Evolutionary conservation across 116 monocot genomes (phyloP).

Genomic region (Dioscorea cayenensis): DNA sequence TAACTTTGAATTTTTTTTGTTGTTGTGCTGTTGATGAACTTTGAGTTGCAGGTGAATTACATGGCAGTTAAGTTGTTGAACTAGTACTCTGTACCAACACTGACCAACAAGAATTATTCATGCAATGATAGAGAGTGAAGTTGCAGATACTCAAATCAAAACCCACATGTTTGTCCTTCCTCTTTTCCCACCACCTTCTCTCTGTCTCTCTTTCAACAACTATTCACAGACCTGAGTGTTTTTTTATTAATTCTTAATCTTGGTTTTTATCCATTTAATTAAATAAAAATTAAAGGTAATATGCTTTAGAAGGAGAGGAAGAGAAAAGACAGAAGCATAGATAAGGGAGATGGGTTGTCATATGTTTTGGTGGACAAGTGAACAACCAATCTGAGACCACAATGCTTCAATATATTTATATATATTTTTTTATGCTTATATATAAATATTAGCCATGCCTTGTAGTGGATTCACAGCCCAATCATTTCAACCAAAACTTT

Average conservation of each 20-base stretch:
- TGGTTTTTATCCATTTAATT: too few relatives aligned
- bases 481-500: background rate
- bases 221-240: too few relatives aligned
- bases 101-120: background rate
- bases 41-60: background rate
- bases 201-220: too few relatives aligned
- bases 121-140: background rate
- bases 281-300: too few relatives aligned
- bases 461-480: background rate
- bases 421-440: too few relatives aligned
- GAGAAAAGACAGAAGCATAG: slow-evolving; percentile 11
- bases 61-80: background rate
- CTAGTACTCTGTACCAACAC: background rate
- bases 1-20: too few relatives aligned
- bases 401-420: background rate
- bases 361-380: slow-evolving; percentile 23
- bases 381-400: slow-evolving; percentile 20
- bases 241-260: too few relatives aligned
- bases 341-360: slow-evolving; percentile 21
- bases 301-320: background rate
- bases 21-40: too few relatives aligned
- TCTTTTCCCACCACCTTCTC: background rate
- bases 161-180: background rate
- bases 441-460: background rate
- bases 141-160: background rate